A percentile compares a stretch with the other conserved stretches of the same genome.
These are phyloP conservation scores for Phytopythium oedochilum DNA, from an alignment of 352 stramenopile species.

Conservation along the genomic window DNA sequence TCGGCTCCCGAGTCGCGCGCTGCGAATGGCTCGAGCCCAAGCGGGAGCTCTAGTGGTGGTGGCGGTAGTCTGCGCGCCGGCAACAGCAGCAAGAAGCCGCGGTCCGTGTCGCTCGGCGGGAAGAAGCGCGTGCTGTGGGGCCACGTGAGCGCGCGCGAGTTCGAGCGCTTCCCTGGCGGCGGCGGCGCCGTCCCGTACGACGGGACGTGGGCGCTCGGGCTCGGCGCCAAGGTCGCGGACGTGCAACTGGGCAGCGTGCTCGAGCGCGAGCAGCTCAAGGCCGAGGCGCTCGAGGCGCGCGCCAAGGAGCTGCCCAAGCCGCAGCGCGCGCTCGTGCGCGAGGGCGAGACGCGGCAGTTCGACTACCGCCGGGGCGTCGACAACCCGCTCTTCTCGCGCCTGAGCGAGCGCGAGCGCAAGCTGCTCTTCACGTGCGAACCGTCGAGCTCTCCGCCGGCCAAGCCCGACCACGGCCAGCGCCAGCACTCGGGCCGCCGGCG, in stretches of 20 bases:
- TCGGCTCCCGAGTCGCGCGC: conserved; percentile 8
- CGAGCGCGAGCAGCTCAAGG: conserved; percentile 50
- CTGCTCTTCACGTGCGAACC: conserved; percentile 51
- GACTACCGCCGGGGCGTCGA: conserved; percentile 67
- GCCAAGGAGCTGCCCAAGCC: conserved; percentile 60
- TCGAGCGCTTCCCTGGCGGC: conserved; percentile 72
- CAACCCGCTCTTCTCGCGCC: conserved; percentile 73
- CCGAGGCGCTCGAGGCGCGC: conserved; percentile 46
- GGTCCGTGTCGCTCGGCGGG: conserved; percentile 53
- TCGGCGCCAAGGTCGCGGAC: conserved; percentile 56
- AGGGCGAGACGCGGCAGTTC: conserved; percentile 77
- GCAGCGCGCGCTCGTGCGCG: conserved; percentile 43
- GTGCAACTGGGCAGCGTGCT: conserved; percentile 67
- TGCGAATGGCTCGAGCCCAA: background rate
- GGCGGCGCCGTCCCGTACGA: conserved; percentile 74
- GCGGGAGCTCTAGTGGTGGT: background rate
- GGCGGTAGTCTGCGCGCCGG: background rate
- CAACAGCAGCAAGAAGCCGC: conserved; percentile 33
- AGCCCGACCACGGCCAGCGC: conserved; percentile 16
- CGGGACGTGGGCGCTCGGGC: conserved; percentile 74
- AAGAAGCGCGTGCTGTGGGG: conserved; percentile 81
- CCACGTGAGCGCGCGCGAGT: conserved; percentile 62
- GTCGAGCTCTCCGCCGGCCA: conserved; percentile 10
- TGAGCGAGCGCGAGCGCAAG: conserved; percentile 69
- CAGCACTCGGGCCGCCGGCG: conserved; percentile 13